Base-by-base conservation (phyloP, 306 rosid genomes). In the Castanea crenata region DNA sequence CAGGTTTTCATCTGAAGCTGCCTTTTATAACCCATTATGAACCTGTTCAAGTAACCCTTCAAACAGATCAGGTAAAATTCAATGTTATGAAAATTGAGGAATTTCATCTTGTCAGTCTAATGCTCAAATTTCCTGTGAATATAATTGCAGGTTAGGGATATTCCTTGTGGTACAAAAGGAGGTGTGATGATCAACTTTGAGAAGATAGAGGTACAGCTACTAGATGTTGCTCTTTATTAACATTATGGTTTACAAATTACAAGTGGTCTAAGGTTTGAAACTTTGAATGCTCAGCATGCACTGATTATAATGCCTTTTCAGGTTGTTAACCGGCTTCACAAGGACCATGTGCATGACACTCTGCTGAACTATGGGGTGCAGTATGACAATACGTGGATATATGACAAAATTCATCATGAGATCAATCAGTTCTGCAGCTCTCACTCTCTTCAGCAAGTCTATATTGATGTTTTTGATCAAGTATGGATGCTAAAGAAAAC, bases 91-190 rank as follows among this genome's bases (percentile, higher is more conserved):
- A 32, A 67, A 64, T 67, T 62, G 44, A 69, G 52, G 7, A 10
- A 55, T 82, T 34, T 72, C n/a, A 64, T 71, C 54, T 57, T 74
- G 74, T 82, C 49, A 62, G 21, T 64, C 8, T 70, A 35, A 38
- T 57, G 16, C 27, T 59, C 61, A 32, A n/a, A 58, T 62, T 35
- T 67, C 19, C 19, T 59, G 49, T 70, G n/a, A 57, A 73, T 62
- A 23, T 20, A 25, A 55, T 78, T 86, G 71, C 88, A 93, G 99
- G 98, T 95, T 76, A 91, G 87, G 83, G 90, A 93, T 82, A 93
- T 95, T 89, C 96, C 99, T 21, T 95, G 99, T 1, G 99, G 97
- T 79, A 93, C 98, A 19, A 95, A 95, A 84, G 99, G 97, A 67
- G 99, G 94, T 73, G 97, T 95, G 75, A 93, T 91, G 97, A 95